Conservation (phyloP, 2,329 filamentous ascomycete genomes). For the Colletotrichum plurivorum region DNA sequence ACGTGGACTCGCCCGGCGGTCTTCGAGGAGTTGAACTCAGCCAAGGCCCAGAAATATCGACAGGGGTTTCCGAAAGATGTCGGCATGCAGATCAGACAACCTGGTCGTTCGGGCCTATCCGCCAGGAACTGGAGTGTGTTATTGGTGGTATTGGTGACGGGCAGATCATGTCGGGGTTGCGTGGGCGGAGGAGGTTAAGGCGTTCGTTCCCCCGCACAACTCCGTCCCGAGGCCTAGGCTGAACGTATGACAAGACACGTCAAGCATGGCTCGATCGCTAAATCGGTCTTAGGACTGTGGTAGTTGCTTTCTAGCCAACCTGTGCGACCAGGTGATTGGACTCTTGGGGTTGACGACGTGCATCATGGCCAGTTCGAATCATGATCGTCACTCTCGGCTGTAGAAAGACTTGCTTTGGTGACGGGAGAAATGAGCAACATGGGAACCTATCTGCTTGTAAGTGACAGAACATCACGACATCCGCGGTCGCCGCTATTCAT, state of each 20-base stretch:
- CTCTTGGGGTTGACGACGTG: not conserved
- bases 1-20: slow-evolving; percentile 3
- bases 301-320: not conserved
- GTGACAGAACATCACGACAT: not conserved
- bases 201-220: slow-evolving; percentile 36
- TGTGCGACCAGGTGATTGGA: slow-evolving; percentile 10
- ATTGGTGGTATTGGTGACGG: slow-evolving; percentile 30
- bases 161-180: slow-evolving; percentile 21
- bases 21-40: not conserved
- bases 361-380: not conserved
- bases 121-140: slow-evolving; percentile 23
- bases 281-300: slow-evolving; percentile 1
- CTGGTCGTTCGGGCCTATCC: slow-evolving; percentile 35
- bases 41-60: slow-evolving; percentile 12
- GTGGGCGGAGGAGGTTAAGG: slow-evolving; percentile 15
- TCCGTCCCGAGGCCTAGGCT: slow-evolving; percentile 23
- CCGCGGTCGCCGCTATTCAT: not conserved
- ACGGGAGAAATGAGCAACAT: too few species aligned
- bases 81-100: slow-evolving; percentile 36
- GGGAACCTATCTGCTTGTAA: too few species aligned
- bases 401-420: too few species aligned
- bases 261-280: slow-evolving; percentile 14
- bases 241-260: slow-evolving; percentile 34
- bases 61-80: slow-evolving; percentile 28
- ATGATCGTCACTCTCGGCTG: not conserved